phyloP scores from a whole-genome alignment of 1,139 yeast genomes.

The Sugiyamaella novakii region DNA sequence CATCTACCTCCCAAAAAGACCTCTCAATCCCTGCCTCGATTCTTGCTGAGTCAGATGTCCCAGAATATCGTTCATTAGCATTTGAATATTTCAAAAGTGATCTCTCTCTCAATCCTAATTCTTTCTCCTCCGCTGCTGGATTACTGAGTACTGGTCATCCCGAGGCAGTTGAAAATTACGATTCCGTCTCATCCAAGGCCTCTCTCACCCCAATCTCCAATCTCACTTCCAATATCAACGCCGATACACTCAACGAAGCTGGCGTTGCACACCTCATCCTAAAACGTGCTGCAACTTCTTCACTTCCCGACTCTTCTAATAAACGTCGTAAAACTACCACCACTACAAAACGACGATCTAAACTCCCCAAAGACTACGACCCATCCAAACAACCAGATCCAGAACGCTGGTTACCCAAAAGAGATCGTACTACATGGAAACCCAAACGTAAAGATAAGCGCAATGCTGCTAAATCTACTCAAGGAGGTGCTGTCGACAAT shows the following conservation, averaged over 20 bases:
- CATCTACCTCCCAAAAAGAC: background rate
- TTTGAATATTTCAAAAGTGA: constrained; percentile 19
- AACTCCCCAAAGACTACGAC: constrained; percentile 49
- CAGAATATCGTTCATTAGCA: constrained; percentile 23
- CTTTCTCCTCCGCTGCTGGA: constrained; percentile 26
- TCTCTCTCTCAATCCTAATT: constrained; percentile 3
- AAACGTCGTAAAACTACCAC: constrained; percentile 46
- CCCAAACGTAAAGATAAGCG: constrained; percentile 60
- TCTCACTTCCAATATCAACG: constrained; percentile 49
- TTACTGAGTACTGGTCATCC: constrained; percentile 30
- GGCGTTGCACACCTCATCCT: constrained; percentile 47
- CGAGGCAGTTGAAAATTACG: constrained; percentile 19
- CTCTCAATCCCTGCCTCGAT: constrained; percentile 22
- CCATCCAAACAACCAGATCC: constrained; percentile 50
- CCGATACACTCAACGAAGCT: constrained; percentile 42
- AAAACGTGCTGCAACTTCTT: constrained; percentile 26
- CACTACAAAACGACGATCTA: constrained; percentile 40
- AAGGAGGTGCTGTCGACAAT: constrained; percentile 70
- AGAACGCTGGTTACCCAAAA: constrained; percentile 91
- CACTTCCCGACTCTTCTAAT: constrained; percentile 25
- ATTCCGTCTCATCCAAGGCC: background rate
- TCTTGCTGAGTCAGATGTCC: constrained; percentile 24
- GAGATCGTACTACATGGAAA: constrained; percentile 79
- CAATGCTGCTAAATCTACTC: constrained; percentile 48
- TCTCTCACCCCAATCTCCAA: constrained; percentile 31